Percentiles rank a stretch among this genome's conserved stretches.
Evolutionary conservation across 1,139 yeast genomes (phyloP).

Genomic region (Scheffersomyces parashehatae): DNA sequence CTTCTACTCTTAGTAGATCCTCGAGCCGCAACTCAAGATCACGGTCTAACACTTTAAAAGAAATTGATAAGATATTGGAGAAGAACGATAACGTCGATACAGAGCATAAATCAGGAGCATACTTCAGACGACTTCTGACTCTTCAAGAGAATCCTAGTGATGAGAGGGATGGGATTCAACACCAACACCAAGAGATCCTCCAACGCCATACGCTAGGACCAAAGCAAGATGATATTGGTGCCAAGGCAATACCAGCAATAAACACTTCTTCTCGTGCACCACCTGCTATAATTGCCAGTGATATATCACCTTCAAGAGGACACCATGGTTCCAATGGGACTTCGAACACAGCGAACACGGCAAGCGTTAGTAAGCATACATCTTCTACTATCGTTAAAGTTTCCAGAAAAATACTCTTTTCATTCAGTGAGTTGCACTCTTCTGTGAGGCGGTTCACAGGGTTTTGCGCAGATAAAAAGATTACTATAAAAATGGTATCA

Average conservation of each 20-base stretch:
- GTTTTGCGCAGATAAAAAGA: slow-evolving; percentile 64
- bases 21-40: slow-evolving; percentile 22
- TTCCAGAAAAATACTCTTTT: slow-evolving; percentile 56
- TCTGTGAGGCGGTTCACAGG: slow-evolving; percentile 67
- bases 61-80: slow-evolving; percentile 41
- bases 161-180: slow-evolving; percentile 14
- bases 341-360: slow-evolving; percentile 3
- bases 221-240: background rate
- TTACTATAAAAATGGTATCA: slow-evolving; percentile 59
- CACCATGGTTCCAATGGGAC: slow-evolving; percentile 1
- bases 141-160: slow-evolving; percentile 58
- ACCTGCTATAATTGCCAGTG: background rate
- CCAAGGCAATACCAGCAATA: slow-evolving; percentile 6
- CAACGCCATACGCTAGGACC: background rate
- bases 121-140: slow-evolving; percentile 69
- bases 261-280: background rate
- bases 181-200: background rate
- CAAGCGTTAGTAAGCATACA: slow-evolving; percentile 14
- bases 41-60: slow-evolving; percentile 42
- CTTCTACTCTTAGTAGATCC: slow-evolving; percentile 15
- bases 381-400: slow-evolving; percentile 43
- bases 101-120: slow-evolving; percentile 61
- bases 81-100: slow-evolving; percentile 42
- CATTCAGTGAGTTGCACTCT: slow-evolving; percentile 70
- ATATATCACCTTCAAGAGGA: slow-evolving; percentile 2